Percentiles rank a stretch among this genome's conserved stretches.
Evolutionary conservation across 2,329 filamentous ascomycete species (phyloP).

Genomic region (Colletotrichum trifolii): DNA sequence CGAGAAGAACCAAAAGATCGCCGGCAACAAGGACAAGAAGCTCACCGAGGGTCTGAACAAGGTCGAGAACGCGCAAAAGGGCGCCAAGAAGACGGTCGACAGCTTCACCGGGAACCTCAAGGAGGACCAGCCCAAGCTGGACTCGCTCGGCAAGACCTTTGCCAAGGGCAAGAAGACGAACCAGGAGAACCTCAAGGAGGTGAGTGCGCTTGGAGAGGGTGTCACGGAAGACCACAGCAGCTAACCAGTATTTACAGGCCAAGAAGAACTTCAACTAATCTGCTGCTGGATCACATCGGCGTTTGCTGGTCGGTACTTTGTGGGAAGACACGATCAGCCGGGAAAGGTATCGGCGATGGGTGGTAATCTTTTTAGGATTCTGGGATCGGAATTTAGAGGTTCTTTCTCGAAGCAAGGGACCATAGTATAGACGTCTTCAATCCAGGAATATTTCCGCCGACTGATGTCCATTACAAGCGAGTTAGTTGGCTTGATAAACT

Average conservation of each 20-base stretch:
- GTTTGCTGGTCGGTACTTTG: no score
- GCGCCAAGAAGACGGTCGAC: slow-evolving; percentile 22
- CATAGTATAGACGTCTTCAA: no score
- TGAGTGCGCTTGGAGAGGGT: neutral
- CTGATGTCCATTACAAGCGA: no score
- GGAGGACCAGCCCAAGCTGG: slow-evolving; percentile 11
- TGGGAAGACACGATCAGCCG: no score
- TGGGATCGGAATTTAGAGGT: no score
- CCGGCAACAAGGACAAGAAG: slow-evolving; percentile 17
- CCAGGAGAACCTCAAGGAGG: slow-evolving; percentile 21
- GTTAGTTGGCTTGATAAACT: no score
- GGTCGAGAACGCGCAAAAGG: slow-evolving; percentile 23
- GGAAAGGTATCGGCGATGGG: no score
- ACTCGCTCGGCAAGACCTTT: slow-evolving; percentile 14
- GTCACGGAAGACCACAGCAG: neutral
- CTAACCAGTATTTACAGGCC: neutral
- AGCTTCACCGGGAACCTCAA: slow-evolving; percentile 24
- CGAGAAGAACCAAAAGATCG: slow-evolving; percentile 28
- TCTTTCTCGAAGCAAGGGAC: no score
- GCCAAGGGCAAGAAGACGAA: slow-evolving; percentile 31
- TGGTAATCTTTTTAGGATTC: no score
- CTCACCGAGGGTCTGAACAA: slow-evolving; percentile 23
- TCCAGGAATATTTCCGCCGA: no score
- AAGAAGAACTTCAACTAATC: slow-evolving; percentile 30
- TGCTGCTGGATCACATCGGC: no score